Conservation (phyloP, 352 stramenopile species). For the Phytophthora sansomeana region DNA sequence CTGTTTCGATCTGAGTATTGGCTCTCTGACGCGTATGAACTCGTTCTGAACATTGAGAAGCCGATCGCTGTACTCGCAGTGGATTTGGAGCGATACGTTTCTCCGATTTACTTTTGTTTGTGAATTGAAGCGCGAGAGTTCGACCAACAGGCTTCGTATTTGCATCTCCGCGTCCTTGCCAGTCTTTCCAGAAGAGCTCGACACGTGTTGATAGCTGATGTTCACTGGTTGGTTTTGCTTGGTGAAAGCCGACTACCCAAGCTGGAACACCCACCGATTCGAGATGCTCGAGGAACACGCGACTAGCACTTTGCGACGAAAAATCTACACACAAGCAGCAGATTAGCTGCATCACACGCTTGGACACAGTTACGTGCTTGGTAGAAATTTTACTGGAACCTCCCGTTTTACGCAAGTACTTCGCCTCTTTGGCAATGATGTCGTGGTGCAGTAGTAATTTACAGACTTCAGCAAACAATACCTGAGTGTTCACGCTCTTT, state of each 20-base stretch:
- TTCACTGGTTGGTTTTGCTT: slow-evolving; percentile 6
- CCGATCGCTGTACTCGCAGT: neutral
- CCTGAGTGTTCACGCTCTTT: slow-evolving; percentile 31
- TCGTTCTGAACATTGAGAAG: neutral
- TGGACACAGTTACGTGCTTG: slow-evolving; percentile 32
- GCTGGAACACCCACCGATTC: slow-evolving; percentile 26
- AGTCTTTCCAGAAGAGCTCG: slow-evolving; percentile 45
- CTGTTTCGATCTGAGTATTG: neutral
- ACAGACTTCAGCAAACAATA: slow-evolving; percentile 37
- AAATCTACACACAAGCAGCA: slow-evolving; percentile 49
- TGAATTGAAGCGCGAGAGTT: neutral
- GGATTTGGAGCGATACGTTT: slow-evolving; percentile 7
- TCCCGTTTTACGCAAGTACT: slow-evolving; percentile 16
- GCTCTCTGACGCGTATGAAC: neutral
- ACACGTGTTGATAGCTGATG: slow-evolving; percentile 6
- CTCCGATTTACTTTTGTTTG: slow-evolving; percentile 1
- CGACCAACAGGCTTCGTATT: neutral
- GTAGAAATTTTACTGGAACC: neutral
- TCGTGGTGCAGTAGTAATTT: slow-evolving; percentile 33
- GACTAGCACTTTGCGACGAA: slow-evolving; percentile 29
- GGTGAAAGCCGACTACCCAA: slow-evolving; percentile 38
- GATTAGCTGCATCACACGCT: slow-evolving; percentile 47
- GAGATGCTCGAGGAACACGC: slow-evolving; percentile 30
- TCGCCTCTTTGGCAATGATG: slow-evolving; percentile 28
- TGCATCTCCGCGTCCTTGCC: slow-evolving; percentile 13